Evolutionary conservation across 2,329 filamentous ascomycete species (phyloP), one percentile per base, ranked within the genome.

Genomic region (Aotearoamyces nothofagi): DNA sequence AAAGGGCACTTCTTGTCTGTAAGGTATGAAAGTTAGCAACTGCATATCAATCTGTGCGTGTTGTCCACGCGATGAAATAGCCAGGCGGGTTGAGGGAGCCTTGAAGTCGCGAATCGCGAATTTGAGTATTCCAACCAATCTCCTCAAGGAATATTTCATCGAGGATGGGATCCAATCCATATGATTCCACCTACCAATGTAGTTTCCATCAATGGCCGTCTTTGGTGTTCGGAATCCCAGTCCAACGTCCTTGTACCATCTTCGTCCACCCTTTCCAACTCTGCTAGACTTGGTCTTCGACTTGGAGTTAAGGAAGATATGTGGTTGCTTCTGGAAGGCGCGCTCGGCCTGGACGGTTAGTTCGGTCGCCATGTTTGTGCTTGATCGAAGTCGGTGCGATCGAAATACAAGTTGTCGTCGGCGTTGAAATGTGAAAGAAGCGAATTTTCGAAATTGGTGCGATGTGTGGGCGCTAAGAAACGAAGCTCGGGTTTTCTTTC

Each of bases 1-100:
- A 98, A 98, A 50, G 90, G 90, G 80, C 90, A 98, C 76, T 98
- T 98, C 83, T 98, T 98, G 79, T 98, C 90, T 93, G 56, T 53
- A 12, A 27, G 17, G 26, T 15, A 24, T 15, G 19, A 31, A 31
- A 25, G 31, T 46, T 32, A 47, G 42, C 34, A 42, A 35, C 14
- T 23, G 14, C 14, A 20, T 24, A 14, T 16, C n/a, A n/a, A n/a
- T n/a, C n/a, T n/a, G n/a, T n/a, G n/a, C n/a, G n/a, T n/a, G n/a
- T n/a, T n/a, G n/a, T n/a, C n/a, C n/a, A n/a, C n/a, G n/a, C n/a
- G n/a, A n/a, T n/a, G n/a, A n/a, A n/a, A n/a, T n/a, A n/a, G n/a
- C n/a, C n/a, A n/a, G n/a, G n/a, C n/a, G n/a, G n/a, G n/a, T n/a
- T n/a, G n/a, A n/a, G n/a, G n/a, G n/a, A n/a, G n/a, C n/a, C n/a